A percentile compares a stretch with the other conserved stretches of the same genome.
Conservation (phyloP, 1,139 yeast genomes). For the Blastobotrys arbuscula region DNA sequence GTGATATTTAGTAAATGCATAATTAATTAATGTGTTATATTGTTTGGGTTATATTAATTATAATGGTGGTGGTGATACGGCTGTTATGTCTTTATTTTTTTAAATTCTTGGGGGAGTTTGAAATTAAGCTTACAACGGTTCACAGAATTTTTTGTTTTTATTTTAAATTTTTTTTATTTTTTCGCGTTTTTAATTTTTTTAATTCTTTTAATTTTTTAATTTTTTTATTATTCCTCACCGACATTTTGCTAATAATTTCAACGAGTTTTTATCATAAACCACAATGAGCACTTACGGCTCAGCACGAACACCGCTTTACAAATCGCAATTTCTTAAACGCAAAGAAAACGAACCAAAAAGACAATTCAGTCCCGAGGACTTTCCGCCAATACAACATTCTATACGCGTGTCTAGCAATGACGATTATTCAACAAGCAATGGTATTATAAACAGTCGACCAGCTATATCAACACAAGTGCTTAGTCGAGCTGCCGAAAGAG, state of each 20-base stretch:
- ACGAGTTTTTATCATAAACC: not conserved
- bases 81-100: too few species aligned
- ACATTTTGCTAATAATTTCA: not conserved
- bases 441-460: not conserved
- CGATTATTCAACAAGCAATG: not conserved
- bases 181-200: not conserved
- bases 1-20: not conserved
- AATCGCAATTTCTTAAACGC: slow-evolving; percentile 4
- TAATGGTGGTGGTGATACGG: too few species aligned
- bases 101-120: not conserved
- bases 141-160: not conserved
- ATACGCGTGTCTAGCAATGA: not conserved
- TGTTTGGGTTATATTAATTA: not conserved
- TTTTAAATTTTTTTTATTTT: not conserved
- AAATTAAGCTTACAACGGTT: too few species aligned
- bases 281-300: slow-evolving; percentile 1
- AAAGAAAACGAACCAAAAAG: slow-evolving; percentile 2
- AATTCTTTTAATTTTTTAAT: too few species aligned
- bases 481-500: slow-evolving; percentile 3
- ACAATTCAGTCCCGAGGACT: not conserved
- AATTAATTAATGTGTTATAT: not conserved
- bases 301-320: slow-evolving; percentile 2
- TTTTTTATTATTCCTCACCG: not conserved
- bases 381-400: not conserved
- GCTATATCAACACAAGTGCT: not conserved